These are phyloP conservation scores for Scopulariopsis brevicaulis DNA, from an alignment of 2,329 filamentous ascomycete species.

Conservation along the genomic window DNA sequence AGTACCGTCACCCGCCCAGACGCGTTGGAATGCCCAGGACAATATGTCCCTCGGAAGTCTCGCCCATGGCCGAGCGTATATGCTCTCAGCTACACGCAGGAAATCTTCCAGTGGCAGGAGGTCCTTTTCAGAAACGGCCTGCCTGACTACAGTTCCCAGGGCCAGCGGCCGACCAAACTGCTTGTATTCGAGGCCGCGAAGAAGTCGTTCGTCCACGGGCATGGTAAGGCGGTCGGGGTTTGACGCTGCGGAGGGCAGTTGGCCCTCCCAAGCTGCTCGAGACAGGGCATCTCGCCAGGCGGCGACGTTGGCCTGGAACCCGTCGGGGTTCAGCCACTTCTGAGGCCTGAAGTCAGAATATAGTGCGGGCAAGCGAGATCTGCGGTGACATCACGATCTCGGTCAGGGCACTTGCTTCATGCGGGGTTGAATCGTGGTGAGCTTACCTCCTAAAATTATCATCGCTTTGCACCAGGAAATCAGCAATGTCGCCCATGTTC, in stretches of 20 bases:
- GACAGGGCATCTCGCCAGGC: constrained; percentile 70
- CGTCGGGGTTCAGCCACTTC: constrained; percentile 68
- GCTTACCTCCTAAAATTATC: constrained; percentile 46
- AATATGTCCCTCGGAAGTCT: constrained; percentile 58
- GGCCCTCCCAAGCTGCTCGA: constrained; percentile 54
- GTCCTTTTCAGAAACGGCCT: constrained; percentile 57
- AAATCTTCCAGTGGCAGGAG: constrained; percentile 66
- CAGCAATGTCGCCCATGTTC: constrained; percentile 55
- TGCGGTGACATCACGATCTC: constrained; percentile 20
- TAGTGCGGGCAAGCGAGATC: constrained; percentile 69
- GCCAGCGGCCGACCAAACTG: constrained; percentile 75
- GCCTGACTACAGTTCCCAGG: constrained; percentile 64
- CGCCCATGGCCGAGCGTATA: constrained; percentile 62
- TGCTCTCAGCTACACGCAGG: constrained; percentile 49
- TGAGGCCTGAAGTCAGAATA: constrained; percentile 80
- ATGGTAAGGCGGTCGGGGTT: constrained; percentile 38
- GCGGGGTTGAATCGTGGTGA: not conserved
- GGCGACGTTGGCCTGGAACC: constrained; percentile 66
- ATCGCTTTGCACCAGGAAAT: constrained; percentile 51
- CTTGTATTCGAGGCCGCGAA: constrained; percentile 59
- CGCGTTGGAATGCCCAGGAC: constrained; percentile 62
- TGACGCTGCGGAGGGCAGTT: constrained; percentile 26
- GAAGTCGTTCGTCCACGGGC: constrained; percentile 48
- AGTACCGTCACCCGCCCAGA: constrained; percentile 46
- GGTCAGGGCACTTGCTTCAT: not conserved